Base-by-base conservation (phyloP, 1,139 yeast species). In the Taphrina flavorubra region DNA sequence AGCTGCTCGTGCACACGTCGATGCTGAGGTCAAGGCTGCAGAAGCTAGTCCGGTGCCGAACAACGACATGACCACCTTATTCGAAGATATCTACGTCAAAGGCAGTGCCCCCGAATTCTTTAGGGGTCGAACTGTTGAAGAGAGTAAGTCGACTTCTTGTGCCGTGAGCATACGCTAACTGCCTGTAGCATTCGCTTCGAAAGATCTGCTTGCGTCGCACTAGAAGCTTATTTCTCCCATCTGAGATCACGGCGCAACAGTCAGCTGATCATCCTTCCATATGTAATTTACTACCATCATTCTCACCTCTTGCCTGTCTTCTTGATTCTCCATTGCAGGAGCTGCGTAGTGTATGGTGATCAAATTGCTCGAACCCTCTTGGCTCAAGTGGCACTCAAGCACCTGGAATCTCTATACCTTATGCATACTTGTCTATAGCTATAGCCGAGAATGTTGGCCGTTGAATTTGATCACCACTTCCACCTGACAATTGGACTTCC, bases 121-220 rank as follows among this genome's bases (percentile, higher is more conserved):
- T 80, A 90, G 99, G 85, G 99, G 99, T 74, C 90, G 99, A 85
- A 88, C 92, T 78, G 89, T 96, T 74, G 96, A 90, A 75, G 98
- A 92, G 75, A 58, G 60, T 56, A 56, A 56, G 60, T 40, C 18
- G 18, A n/a, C 14, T 39, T n/a, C 11, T 6, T 7, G 10, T 10
- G 42, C 36, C 18, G 34, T 40, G 49, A 16, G 8, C 6, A 47
- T 11, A 18, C 4, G 37, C 60, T 56, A 40, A 56, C 20, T 20
- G 14, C 18, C 13, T 37, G 14, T 18, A 56, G 60, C 62, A 5
- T 58, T 58, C 20, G 62, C 62, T 7, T 58, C 62, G 11, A 58
- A 58, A 20, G 62, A 58, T 14, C 51, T 58, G n/a, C 53, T 58
- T 42, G 18, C 62, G 7, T 58, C 62, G 16, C 62, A 58, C 53